Conservation (phyloP, 768 basidiomycete species). For the Lentinula edodes region DNA sequence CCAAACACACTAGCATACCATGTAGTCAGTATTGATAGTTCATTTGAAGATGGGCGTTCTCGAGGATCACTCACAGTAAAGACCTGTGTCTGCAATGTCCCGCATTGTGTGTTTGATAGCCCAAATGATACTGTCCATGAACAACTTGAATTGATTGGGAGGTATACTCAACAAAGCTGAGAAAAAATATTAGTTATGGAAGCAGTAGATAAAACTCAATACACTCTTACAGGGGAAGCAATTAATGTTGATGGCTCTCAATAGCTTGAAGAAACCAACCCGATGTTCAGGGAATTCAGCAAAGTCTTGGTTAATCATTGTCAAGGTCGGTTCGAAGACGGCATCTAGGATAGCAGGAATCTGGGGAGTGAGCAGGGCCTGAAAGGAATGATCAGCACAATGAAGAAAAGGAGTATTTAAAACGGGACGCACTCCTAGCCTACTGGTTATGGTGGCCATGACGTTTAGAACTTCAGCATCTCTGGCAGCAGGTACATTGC, state of each 20-base stretch:
- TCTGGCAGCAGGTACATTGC: conserved; percentile 87
- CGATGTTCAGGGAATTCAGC: conserved; percentile 98
- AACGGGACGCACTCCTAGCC: conserved; percentile 69
- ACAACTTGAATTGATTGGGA: conserved; percentile 91
- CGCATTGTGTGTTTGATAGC: conserved; percentile 99
- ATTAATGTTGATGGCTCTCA: conserved; percentile 85
- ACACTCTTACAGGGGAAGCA: conserved; percentile 84
- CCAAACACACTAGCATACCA: conserved; percentile 67
- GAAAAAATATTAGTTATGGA: background rate
- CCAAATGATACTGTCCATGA: conserved; percentile 99
- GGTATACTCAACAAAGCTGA: conserved; percentile 80
- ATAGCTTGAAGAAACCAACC: conserved; percentile 92
- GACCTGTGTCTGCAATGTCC: conserved; percentile 90
- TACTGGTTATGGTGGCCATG: conserved; percentile 88
- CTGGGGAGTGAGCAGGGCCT: conserved; percentile 88
- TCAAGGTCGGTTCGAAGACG: conserved; percentile 93
- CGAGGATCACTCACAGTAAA: conserved; percentile 51
- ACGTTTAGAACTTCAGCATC: conserved; percentile 98
- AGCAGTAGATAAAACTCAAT: conserved; percentile 7
- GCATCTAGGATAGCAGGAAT: conserved; percentile 93
- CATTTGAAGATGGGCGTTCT: background rate
- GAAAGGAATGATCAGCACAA: conserved; percentile 10
- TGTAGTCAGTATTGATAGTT: conserved; percentile 6
- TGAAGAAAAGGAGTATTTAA: background rate
- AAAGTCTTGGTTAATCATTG: conserved; percentile 99